These are phyloP conservation scores for Hypoxylon trugodes DNA, from an alignment of 495 filamentous ascomycete species.

Conservation along the genomic window DNA sequence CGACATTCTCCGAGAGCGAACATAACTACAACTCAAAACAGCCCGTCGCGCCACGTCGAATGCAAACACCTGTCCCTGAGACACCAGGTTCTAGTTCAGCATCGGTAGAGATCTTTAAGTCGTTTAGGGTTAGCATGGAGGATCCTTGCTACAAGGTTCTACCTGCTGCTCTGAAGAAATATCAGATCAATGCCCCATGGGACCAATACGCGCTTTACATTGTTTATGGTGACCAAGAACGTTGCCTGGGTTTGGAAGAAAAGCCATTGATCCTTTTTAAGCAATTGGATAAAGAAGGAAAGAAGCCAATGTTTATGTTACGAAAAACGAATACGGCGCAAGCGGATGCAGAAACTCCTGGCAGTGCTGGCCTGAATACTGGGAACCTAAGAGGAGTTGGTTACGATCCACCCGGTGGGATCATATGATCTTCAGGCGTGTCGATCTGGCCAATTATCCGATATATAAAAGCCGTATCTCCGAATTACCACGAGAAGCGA, in stretches of 20 bases:
- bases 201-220: conserved; percentile 97
- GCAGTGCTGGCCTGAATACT: conserved; percentile 57
- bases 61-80: conserved; percentile 61
- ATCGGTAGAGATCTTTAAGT: conserved; percentile 95
- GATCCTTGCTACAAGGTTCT: conserved; percentile 98
- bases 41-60: conserved; percentile 52
- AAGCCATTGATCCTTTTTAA: conserved; percentile 96
- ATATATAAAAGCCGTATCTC: conserved; percentile 14
- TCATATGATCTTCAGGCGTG: conserved; percentile 53
- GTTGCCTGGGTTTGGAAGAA: conserved; percentile 89
- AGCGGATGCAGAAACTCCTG: conserved; percentile 52
- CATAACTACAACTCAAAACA: conserved; percentile 55
- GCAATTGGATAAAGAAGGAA: conserved; percentile 92
- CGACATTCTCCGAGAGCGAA: conserved; percentile 59
- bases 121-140: conserved; percentile 95
- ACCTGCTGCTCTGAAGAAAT: conserved; percentile 93
- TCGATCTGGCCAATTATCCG: neutral
- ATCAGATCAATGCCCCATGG: conserved; percentile 97
- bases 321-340: conserved; percentile 67
- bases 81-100: conserved; percentile 57
- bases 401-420: conserved; percentile 64
- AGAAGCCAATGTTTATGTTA: conserved; percentile 99
- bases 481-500: neutral
- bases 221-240: conserved; percentile 95
- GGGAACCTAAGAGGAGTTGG: conserved; percentile 45